Evolutionary conservation across 495 filamentous ascomycete species (phyloP), one percentile per base, ranked within the genome.

Genomic region (Lophiotrema nucula): DNA sequence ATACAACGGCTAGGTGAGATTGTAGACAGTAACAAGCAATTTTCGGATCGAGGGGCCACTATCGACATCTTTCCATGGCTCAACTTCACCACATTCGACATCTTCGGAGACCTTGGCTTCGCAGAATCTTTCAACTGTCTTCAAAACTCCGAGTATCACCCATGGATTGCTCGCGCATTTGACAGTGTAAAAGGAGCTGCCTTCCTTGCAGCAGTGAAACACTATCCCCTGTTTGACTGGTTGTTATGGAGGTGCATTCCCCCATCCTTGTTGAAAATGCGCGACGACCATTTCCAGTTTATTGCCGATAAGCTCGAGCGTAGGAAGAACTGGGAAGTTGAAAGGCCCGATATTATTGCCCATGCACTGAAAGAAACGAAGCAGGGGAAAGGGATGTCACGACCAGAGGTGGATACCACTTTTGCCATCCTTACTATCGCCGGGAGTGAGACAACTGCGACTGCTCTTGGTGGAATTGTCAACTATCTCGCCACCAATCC

Each of bases 91-190:
- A 69, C 67, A 0, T 69, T 71, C 41, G 68, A 71, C 44, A 65
- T 71, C 42, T 59, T 69, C 37, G 68, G 68, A 15, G 67, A 71
- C 33, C 61, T 71, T 2, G 55, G 50, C 3, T 71, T 71, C 45
- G 69, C 67, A n/a, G 67, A 71, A 50, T 53, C 69, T 0, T 69
- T 71, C 33, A 61, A 52, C 35, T 67, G 64, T 42, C 59, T 71
- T 4, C 50, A 63, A 19, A 12, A 55, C 16, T 51, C 48, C 0
- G 65, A 71, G 35, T 72, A 73, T 47, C 70, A 54, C 53, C 33
- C 53, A 22, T 71, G 69, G 69, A 53, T 71, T 18, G 35, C 54
- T 1, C 33, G 62, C 18, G 45, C 68, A 18, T 66, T 56, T 42
- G 46, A 65, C 12, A 55, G 28, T 18, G 51, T 71, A 1, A 64